phyloP scores from a whole-genome alignment of 73 alveolate species.

The Strombidium stylifer region DNA sequence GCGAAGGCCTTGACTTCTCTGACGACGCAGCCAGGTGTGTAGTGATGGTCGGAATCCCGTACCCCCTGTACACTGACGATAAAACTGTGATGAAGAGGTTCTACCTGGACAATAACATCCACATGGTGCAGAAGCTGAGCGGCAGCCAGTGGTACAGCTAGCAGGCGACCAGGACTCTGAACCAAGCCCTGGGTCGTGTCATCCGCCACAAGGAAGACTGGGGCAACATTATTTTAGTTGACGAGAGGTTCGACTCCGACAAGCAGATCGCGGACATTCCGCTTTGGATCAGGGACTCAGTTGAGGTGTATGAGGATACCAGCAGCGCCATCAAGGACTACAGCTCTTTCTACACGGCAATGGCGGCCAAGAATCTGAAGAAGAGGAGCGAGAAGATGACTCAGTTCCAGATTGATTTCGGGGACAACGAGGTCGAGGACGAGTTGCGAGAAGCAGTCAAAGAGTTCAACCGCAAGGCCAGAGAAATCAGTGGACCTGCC shows the following conservation, averaged over 20 bases:
- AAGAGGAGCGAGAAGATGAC: neutral
- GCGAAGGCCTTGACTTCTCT: slow-evolving; percentile 94
- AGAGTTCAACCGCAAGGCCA: neutral
- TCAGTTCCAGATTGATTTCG: slow-evolving; percentile 3
- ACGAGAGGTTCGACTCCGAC: slow-evolving; percentile 27
- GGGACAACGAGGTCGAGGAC: slow-evolving; percentile 10
- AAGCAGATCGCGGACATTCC: neutral
- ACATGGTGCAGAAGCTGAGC: slow-evolving; percentile 52
- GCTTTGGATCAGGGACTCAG: slow-evolving; percentile 23
- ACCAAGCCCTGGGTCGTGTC: slow-evolving; percentile 96
- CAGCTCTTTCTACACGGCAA: neutral
- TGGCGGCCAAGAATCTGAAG: neutral
- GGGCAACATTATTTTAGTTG: slow-evolving; percentile 62
- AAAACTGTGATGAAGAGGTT: slow-evolving; percentile 68
- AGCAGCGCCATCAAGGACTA: neutral
- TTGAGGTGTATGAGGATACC: neutral
- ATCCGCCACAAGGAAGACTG: slow-evolving; percentile 92
- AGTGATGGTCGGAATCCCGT: slow-evolving; percentile 91
- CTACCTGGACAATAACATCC: slow-evolving; percentile 29
- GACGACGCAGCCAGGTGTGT: slow-evolving; percentile 95
- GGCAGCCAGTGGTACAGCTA: slow-evolving; percentile 91
- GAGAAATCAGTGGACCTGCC: too few species aligned
- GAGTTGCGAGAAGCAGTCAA: slow-evolving; percentile 15
- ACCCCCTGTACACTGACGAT: slow-evolving; percentile 78
- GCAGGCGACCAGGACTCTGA: slow-evolving; percentile 85